These are phyloP conservation scores for Aquilaria sinensis DNA, from an alignment of 345 rosid genomes.

Conservation along the genomic window DNA sequence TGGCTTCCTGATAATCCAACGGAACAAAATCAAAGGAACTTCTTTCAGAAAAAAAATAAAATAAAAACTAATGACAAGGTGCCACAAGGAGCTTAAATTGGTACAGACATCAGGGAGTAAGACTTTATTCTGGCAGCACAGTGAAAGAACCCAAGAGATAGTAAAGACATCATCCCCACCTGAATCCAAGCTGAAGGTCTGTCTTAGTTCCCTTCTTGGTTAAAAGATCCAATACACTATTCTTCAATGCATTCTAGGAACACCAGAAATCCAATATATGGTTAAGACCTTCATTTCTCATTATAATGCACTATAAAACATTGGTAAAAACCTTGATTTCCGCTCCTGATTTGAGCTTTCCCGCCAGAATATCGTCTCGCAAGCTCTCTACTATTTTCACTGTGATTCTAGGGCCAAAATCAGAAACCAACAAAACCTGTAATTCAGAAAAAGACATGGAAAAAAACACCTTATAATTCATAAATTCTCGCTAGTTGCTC, in stretches of 20 bases:
- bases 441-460: background rate
- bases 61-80: background rate
- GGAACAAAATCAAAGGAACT: conserved; percentile 6
- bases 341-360: conserved; percentile 83
- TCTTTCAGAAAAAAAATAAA: background rate
- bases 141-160: background rate
- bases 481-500: background rate
- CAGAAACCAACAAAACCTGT: conserved; percentile 83
- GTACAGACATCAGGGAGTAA: background rate
- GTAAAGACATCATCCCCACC: conserved; percentile 28
- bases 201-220: conserved; percentile 61
- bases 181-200: conserved; percentile 84
- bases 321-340: conserved; percentile 65
- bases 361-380: conserved; percentile 71
- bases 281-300: background rate
- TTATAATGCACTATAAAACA: background rate
- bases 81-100: background rate
- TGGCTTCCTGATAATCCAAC: conserved; percentile 58
- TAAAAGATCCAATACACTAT: conserved; percentile 62
- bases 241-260: conserved; percentile 79
- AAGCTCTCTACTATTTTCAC: conserved; percentile 82
- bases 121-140: background rate
- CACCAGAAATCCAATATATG: conserved; percentile 3
- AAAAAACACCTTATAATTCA: background rate
- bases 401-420: conserved; percentile 90